Evolutionary conservation across 2,329 filamentous ascomycete species (phyloP).

Genomic region (Harringtonia lauricola): DNA sequence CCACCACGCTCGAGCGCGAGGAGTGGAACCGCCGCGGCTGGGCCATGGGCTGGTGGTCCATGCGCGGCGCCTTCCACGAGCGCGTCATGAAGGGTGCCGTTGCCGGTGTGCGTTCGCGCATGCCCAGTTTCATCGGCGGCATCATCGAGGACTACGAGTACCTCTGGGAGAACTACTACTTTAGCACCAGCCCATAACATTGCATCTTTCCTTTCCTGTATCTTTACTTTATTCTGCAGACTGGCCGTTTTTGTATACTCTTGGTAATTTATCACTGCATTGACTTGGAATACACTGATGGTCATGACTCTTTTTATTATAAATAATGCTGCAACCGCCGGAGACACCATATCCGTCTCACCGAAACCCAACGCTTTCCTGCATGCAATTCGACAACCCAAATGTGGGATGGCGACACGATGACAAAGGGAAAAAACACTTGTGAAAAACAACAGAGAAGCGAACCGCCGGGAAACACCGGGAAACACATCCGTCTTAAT

Average conservation of each 20-base stretch:
- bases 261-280: neutral
- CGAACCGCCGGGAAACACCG: too few relatives aligned
- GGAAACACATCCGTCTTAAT: neutral
- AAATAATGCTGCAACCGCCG: too few relatives aligned
- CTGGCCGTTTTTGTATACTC: too few relatives aligned
- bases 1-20: slow-evolving; percentile 79
- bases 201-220: neutral
- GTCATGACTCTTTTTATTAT: too few relatives aligned
- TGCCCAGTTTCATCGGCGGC: slow-evolving; percentile 72
- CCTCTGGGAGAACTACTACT: slow-evolving; percentile 97
- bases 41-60: slow-evolving; percentile 89
- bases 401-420: too few relatives aligned
- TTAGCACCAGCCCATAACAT: slow-evolving; percentile 43
- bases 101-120: slow-evolving; percentile 58
- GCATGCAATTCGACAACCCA: too few relatives aligned
- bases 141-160: slow-evolving; percentile 96
- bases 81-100: slow-evolving; percentile 73
- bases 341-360: too few relatives aligned
- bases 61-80: slow-evolving; percentile 96
- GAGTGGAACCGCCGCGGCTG: slow-evolving; percentile 82
- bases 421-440: neutral
- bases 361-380: too few relatives aligned
- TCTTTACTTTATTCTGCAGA: neutral
- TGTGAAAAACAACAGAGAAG: neutral
- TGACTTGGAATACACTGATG: too few relatives aligned